Base-by-base conservation (phyloP, 176 grass and related monocot species). In the Aegilops sharonensis region DNA sequence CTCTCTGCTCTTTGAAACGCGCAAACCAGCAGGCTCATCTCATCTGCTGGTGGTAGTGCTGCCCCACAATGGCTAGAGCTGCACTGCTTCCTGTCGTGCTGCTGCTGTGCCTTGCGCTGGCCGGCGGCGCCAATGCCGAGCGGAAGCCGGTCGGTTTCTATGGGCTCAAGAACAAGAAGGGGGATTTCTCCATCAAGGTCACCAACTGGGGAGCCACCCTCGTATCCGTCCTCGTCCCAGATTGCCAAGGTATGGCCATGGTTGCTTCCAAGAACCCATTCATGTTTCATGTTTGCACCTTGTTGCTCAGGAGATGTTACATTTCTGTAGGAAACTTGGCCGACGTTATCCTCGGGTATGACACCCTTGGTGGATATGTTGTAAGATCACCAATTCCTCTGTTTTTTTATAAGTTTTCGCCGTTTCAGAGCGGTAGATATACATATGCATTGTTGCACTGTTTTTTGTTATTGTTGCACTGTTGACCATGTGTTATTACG, bases 301-400 rank as follows among this genome's bases (percentile, higher is more conserved):
- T 37, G 15, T 9, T 72, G 40, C 21, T 9, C 45, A 81, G 32
- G 11, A 23, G 20, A 1, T 15, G 9, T 14, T 47, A 17, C 1
- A 14, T 75, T 81, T 68, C 48, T 82, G 34, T 39, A 98, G 95
- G 96, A 61, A 91, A 92, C 79, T 47, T 90, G 76, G 88, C 81
- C n/a, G 96, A 98, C 85, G 88, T 95, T 60, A 85, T 95, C 48
- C 90, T 95, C 57, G 93, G 96, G 20, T 90, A 77, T 50, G 93
- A 95, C 82, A 86, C 89, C 50, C 39, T 98, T 66, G 88, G 73
- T 32, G 86, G 73, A 64, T 98, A 98, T 66, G 88, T 95, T 31
- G 95, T 95, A 92, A 95, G 93, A 77, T 89, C 27, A 79, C 43
- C 2, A 36, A 57, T 31, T 39, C 76, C n/a, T 68, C 43, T 68